Percentiles rank a stretch among this genome's conserved stretches.
phyloP scores from a whole-genome alignment of 2,329 filamentous ascomycete species.

The Pestalotiopsis sp. region DNA sequence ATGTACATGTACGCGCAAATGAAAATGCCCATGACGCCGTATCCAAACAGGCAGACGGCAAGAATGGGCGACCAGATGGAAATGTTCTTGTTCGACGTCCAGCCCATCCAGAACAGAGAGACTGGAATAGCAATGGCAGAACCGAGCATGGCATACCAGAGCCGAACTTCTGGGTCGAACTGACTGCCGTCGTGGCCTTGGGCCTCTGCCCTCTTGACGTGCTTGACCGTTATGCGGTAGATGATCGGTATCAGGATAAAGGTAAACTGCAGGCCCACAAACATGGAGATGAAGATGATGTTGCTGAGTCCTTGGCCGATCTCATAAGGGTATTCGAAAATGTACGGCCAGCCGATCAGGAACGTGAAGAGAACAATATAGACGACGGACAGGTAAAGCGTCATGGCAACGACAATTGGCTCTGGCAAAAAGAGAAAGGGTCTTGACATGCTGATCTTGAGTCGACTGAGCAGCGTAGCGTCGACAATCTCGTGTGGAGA shows the following conservation, averaged over 20 bases:
- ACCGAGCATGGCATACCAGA: conserved; percentile 47
- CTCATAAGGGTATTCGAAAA: conserved; percentile 48
- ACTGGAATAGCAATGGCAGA: conserved; percentile 44
- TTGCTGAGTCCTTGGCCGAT: conserved; percentile 45
- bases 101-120: conserved; percentile 54
- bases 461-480: conserved; percentile 53
- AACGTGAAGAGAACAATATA: conserved; percentile 60
- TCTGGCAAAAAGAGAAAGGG: conserved; percentile 43
- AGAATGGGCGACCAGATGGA: conserved; percentile 49
- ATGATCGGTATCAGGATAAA: conserved; percentile 37
- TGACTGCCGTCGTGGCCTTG: conserved; percentile 37
- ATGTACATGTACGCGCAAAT: conserved; percentile 39
- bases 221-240: conserved; percentile 30
- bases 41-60: conserved; percentile 46
- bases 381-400: conserved; percentile 52
- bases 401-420: conserved; percentile 44
- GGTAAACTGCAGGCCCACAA: conserved; percentile 40
- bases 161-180: conserved; percentile 39
- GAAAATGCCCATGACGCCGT: conserved; percentile 44
- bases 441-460: conserved; percentile 46
- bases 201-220: conserved; percentile 38
- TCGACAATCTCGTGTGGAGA: conserved; percentile 64
- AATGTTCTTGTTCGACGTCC: conserved; percentile 44
- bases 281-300: conserved; percentile 47
- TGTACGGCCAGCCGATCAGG: conserved; percentile 52